A percentile compares a stretch with the other conserved stretches of the same genome.
phyloP scores from a whole-genome alignment of 2,329 filamentous ascomycete species.

The Coniochaeta sp. region DNA sequence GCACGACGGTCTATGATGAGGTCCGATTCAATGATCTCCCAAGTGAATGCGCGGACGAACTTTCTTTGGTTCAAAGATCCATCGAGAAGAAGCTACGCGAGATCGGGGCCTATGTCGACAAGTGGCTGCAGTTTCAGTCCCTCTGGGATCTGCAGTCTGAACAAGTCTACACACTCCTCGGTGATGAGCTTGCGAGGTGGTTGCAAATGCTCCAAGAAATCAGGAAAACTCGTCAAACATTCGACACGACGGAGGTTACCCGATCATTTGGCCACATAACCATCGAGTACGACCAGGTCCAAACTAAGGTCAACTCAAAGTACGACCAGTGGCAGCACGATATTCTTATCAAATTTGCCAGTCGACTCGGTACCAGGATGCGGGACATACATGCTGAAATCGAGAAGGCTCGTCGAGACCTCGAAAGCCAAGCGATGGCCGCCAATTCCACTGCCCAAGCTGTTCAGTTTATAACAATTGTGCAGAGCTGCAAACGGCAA shows the following conservation, averaged over 20 bases:
- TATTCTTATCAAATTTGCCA: constrained; percentile 87
- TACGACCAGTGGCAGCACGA: constrained; percentile 99
- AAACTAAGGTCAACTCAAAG: constrained; percentile 97
- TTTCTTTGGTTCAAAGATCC: constrained; percentile 73
- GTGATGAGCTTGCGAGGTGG: constrained; percentile 88
- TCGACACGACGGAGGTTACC: constrained; percentile 93
- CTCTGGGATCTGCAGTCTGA: constrained; percentile 97
- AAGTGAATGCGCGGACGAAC: constrained; percentile 69
- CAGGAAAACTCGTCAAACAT: constrained; percentile 88
- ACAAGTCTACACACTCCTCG: constrained; percentile 86
- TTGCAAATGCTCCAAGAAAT: constrained; percentile 95
- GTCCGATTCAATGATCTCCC: constrained; percentile 79
- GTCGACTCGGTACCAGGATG: constrained; percentile 82
- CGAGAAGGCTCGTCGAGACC: constrained; percentile 79
- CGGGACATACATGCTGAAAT: constrained; percentile 88
- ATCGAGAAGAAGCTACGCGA: constrained; percentile 77
- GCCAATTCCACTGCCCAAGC: constrained; percentile 94
- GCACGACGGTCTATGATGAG: constrained; percentile 57
- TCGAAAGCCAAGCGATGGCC: constrained; percentile 88
- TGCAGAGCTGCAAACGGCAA: constrained; percentile 92
- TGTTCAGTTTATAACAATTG: constrained; percentile 96
- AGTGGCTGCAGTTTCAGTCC: constrained; percentile 98
- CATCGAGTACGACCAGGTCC: constrained; percentile 97
- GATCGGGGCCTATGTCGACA: constrained; percentile 83
- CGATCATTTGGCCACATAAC: constrained; percentile 89